phyloP scores from a whole-genome alignment of 495 filamentous ascomycete genomes.

The Penicillium simplicissimum region DNA sequence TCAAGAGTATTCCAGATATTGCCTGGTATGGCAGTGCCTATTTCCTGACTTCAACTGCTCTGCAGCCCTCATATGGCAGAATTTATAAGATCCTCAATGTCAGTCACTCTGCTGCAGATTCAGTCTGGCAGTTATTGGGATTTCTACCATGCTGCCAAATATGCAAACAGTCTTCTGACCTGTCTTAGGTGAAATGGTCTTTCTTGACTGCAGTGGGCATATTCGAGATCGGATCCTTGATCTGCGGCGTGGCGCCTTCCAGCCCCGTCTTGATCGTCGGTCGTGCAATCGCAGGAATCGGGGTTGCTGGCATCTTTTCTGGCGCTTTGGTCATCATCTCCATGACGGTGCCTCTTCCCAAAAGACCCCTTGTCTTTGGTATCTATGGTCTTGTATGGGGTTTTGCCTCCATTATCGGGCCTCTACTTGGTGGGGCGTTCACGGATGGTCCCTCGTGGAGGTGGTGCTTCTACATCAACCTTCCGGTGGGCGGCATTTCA shows the following conservation, averaged over 20 bases:
- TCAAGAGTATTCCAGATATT: constrained; percentile 44
- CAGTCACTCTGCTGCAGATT: background rate
- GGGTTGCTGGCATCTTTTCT: constrained; percentile 66
- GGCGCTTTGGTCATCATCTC: constrained; percentile 70
- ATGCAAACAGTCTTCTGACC: constrained; percentile 14
- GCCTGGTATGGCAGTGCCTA: constrained; percentile 45
- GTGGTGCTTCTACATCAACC: constrained; percentile 84
- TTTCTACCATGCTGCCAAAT: background rate
- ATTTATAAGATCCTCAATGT: constrained; percentile 36
- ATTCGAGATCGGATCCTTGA: constrained; percentile 72
- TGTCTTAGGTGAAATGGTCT: constrained; percentile 56
- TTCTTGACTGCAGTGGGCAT: constrained; percentile 64
- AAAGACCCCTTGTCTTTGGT: constrained; percentile 66
- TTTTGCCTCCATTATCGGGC: constrained; percentile 66
- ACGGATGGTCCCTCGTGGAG: constrained; percentile 67
- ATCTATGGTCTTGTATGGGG: constrained; percentile 70
- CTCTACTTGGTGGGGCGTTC: constrained; percentile 60
- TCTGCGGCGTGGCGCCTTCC: constrained; percentile 69
- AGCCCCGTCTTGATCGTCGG: constrained; percentile 73
- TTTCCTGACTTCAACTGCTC: constrained; percentile 34
- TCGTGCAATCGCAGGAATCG: constrained; percentile 74
- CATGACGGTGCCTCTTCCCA: constrained; percentile 60
- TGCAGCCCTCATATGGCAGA: constrained; percentile 35
- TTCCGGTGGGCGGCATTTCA: constrained; percentile 62
- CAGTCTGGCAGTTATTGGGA: too few species aligned